Percentiles rank a stretch among this genome's conserved stretches.
These are phyloP conservation scores for Colletotrichum plurivorum DNA, from an alignment of 2,329 filamentous ascomycete species.

Conservation along the genomic window DNA sequence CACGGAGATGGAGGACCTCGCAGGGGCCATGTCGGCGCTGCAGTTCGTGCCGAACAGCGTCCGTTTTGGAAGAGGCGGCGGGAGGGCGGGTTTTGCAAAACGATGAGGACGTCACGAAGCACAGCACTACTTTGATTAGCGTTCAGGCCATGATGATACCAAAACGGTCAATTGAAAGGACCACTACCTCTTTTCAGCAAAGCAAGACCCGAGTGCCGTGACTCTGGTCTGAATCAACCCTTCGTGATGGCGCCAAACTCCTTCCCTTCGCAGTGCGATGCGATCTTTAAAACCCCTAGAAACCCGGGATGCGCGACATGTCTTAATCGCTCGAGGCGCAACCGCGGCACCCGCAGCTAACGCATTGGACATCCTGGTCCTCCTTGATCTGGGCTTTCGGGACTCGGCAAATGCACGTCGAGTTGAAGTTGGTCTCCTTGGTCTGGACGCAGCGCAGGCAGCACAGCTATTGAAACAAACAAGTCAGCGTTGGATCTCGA, in stretches of 20 bases:
- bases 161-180: constrained; percentile 51
- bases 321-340: constrained; percentile 86
- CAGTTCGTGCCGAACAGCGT: constrained; percentile 79
- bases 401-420: constrained; percentile 96
- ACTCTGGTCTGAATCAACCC: constrained; percentile 3
- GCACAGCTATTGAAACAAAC: constrained; percentile 74
- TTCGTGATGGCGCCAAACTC: constrained; percentile 35
- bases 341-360: constrained; percentile 93
- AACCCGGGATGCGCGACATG: background rate
- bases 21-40: constrained; percentile 78
- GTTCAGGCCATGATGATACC: constrained; percentile 47
- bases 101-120: constrained; percentile 50
- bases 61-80: constrained; percentile 72
- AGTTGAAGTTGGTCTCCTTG: constrained; percentile 99
- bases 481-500: constrained; percentile 44
- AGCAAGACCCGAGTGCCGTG: constrained; percentile 28
- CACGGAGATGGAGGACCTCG: constrained; percentile 69
- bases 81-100: constrained; percentile 67
- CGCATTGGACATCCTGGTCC: constrained; percentile 90
- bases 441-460: constrained; percentile 97
- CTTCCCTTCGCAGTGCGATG: constrained; percentile 12
- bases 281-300: constrained; percentile 13
- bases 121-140: constrained; percentile 41
- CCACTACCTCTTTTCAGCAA: constrained; percentile 52
- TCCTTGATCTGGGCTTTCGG: constrained; percentile 92